Conservation (phyloP, 768 basidiomycete genomes). For the Agrocybe chaxingu region DNA sequence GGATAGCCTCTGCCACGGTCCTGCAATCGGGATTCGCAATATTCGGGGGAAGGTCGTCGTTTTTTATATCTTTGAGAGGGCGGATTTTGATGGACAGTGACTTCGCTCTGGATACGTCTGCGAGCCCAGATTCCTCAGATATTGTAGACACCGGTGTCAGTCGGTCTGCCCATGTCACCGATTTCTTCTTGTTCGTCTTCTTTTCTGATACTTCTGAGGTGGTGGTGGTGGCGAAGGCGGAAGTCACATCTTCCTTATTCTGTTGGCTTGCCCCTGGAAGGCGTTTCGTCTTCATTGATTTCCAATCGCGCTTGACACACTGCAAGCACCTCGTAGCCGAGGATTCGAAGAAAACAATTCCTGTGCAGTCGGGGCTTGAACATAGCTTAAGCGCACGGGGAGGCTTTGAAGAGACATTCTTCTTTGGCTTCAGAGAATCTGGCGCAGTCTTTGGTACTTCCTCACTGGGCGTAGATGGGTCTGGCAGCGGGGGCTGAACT, state of each 20-base stretch:
- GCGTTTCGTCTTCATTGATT: not conserved
- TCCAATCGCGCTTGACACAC: constrained; percentile 3
- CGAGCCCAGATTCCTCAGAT: not conserved
- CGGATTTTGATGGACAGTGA: not conserved
- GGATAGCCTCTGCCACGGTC: not conserved
- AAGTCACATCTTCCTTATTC: too few relatives aligned
- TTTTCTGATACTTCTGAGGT: not conserved
- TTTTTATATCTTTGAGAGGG: too few relatives aligned
- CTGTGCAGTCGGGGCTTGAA: too few relatives aligned
- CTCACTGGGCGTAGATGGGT: too few relatives aligned
- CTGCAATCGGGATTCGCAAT: too few relatives aligned
- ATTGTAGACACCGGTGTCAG: constrained; percentile 1
- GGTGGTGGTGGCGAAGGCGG: not conserved
- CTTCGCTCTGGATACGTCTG: too few relatives aligned
- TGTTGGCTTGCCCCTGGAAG: not conserved
- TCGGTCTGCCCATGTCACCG: constrained; percentile 34
- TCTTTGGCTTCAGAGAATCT: too few relatives aligned
- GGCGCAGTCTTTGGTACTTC: too few relatives aligned
- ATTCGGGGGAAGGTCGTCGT: too few relatives aligned
- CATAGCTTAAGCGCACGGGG: too few relatives aligned
- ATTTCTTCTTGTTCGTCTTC: constrained; percentile 20
- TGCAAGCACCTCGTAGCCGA: not conserved
- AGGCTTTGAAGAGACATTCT: too few relatives aligned
- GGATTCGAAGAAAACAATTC: not conserved
- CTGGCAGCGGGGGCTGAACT: too few relatives aligned